Percentiles rank a stretch among this genome's conserved stretches.
Evolutionary conservation across 768 basidiomycete genomes (phyloP).

Genomic region (Amanita pallidorosea): DNA sequence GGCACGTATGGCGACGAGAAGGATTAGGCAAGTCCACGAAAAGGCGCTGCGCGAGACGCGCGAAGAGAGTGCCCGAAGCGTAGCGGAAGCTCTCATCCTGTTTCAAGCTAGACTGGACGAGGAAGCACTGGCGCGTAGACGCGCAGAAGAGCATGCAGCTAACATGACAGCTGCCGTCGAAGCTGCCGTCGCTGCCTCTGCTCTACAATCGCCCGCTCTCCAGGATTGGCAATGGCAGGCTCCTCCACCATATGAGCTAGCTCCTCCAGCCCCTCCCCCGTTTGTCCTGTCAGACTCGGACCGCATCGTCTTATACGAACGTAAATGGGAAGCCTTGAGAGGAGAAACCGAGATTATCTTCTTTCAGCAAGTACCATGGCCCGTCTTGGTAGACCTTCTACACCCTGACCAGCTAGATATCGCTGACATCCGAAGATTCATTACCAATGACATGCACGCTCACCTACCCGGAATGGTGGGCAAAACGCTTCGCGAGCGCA

Average conservation of each 20-base stretch:
- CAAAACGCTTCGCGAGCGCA: conserved; percentile 21
- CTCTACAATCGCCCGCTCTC: not conserved
- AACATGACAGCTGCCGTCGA: not conserved
- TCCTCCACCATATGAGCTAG: conserved; percentile 1
- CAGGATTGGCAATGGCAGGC: not conserved
- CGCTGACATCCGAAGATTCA: conserved; percentile 26
- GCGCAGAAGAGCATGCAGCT: conserved; percentile 1
- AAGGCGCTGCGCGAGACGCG: not conserved
- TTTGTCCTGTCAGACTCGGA: conserved; percentile 6
- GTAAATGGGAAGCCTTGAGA: conserved; percentile 26
- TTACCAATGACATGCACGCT: conserved; percentile 13
- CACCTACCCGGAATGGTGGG: conserved; percentile 15
- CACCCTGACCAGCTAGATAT: conserved; percentile 22
- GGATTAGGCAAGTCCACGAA: not conserved
- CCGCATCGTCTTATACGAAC: conserved; percentile 18
- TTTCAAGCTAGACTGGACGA: not conserved
- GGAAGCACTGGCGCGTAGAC: not conserved
- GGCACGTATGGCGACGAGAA: not conserved
- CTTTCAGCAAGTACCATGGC: conserved; percentile 34
- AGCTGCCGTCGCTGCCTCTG: not conserved
- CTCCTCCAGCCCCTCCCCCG: conserved; percentile 4
- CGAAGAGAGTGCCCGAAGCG: not conserved
- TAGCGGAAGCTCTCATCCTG: not conserved
- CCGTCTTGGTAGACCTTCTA: conserved; percentile 16
- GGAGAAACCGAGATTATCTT: conserved; percentile 10